Evolutionary conservation across 768 basidiomycete genomes (phyloP), one percentile per base, ranked within the genome.

Genomic region (Tubosaeta sp.): DNA sequence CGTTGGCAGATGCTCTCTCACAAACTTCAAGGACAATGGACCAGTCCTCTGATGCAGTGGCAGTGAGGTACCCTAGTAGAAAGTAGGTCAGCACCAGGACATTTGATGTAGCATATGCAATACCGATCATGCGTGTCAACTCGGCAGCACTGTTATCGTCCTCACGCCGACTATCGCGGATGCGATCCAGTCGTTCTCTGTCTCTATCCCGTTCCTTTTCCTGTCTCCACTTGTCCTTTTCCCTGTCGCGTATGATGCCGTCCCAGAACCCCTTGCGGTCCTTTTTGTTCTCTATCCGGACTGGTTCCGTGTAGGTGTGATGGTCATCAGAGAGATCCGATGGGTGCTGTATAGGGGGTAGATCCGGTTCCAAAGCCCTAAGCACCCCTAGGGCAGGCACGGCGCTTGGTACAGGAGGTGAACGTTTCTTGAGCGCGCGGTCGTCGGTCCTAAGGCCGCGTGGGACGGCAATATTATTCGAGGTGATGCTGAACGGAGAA

Each of bases 21-120:
- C 89, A 93, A 14, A 94, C 87, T 48, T 92, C 90, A 44, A 92
- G 74, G 0, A 94, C 86, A 27, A 91, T 76, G 0, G 77, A 68
- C 85, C 88, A 90, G 62, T 92, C 87, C 63, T 92, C 89, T 3
- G 89, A 85, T 1, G 84, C 76, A 0, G 86, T 89, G 0, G 86
- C 87, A 2, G 87, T 86, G 14, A 90, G 72, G 59, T 79, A 89
- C 0, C 86, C 87, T 89, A 41, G 12, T 6, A 8, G 22, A n/a
- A 25, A 29, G 12, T 24, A 1, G 35, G 52, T 56, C 18, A 56
- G 44, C 13, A 30, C 12, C 10, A 43, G 49, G 44, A 40, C 1
- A 16, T 1, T 7, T 34, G 14, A 44, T 22, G 40, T 21, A 27
- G 24, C 46, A 34, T 27, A 25, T 60, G 30, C 46, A 69, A 51